Evolutionary conservation across 352 stramenopile species (phyloP).

Genomic region (Pythium volutum): DNA sequence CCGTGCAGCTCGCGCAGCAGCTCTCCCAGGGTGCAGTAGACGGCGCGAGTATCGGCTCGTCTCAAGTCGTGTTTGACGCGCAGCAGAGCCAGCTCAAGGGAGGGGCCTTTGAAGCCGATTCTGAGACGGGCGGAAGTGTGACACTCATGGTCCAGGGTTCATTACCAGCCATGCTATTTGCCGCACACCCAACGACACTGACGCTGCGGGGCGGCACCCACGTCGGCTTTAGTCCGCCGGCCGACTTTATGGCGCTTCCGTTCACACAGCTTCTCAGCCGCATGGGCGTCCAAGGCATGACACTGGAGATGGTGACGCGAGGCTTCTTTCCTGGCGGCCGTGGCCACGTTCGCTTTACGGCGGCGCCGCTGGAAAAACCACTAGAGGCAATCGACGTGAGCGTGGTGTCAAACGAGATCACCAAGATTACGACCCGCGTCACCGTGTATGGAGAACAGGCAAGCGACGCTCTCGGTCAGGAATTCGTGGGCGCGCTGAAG

Average conservation of each 20-base stretch:
- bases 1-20: conserved; percentile 51
- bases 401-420: conserved; percentile 28
- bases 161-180: conserved; percentile 46
- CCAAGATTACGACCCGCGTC: conserved; percentile 36
- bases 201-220: conserved; percentile 53
- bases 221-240: conserved; percentile 54
- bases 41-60: conserved; percentile 48
- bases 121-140: conserved; percentile 51
- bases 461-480: conserved; percentile 34
- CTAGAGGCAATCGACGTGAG: conserved; percentile 43
- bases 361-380: conserved; percentile 18
- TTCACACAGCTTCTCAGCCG: conserved; percentile 35
- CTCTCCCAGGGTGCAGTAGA: conserved; percentile 34
- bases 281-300: conserved; percentile 36
- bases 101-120: conserved; percentile 31
- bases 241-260: conserved; percentile 59
- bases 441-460: conserved; percentile 40
- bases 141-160: conserved; percentile 68
- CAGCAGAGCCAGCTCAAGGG: conserved; percentile 8
- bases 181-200: conserved; percentile 26
- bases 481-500: conserved; percentile 36
- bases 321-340: conserved; percentile 51
- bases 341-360: conserved; percentile 38
- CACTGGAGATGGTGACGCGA: conserved; percentile 35
- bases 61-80: conserved; percentile 38